Evolutionary conservation across 495 filamentous ascomycete genomes (phyloP), one percentile per base, ranked within the genome.

Genomic region (Talaromyces nanjingensis): DNA sequence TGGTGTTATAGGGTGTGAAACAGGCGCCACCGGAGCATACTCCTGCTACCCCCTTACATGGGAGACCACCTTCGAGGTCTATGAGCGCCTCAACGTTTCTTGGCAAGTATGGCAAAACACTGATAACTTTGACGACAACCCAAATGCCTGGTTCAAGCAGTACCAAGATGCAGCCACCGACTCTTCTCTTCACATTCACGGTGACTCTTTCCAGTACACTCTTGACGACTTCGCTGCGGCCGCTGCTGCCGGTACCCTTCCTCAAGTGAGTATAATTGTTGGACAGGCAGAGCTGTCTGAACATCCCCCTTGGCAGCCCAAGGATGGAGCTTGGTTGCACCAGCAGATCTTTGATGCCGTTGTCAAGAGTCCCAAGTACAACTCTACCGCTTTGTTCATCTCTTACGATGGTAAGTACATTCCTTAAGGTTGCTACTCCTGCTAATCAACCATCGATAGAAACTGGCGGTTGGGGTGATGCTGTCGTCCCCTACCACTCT

Each of bases 41-140:
- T 62, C 60, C 24, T 85, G 82, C 68, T 84, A 84, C 57, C 82
- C 82, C 0, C 70, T 83, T 6, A 80, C 76, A 27, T 85, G 82
- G 82, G 81, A 81, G 67, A 85, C 82, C 2, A 73, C 78, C 25
- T 77, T 76, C 47, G 82, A 85, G 49, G 73, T 75, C 63, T 83
- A 83, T 65, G 71, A 84, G 68, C 72, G 80, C 7, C 79, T 80
- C 11, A 80, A 79, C n/a, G 77, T 83, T 18, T 74, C 76, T 1
- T 85, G 83, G 83, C 81, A 83, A 64, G 66, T 83, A 6, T 85
- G 76, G 63, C 83, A 85, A 65, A 78, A 83, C 63, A 74, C 63
- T 1, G 74, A 85, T 68, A 84, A 84, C 68, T 83, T 83, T 52
- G 83, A 83, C 54, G 82, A 84, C 63, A 83, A 84, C 64, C 78